These are phyloP conservation scores for Trypanosoma vivax DNA, from an alignment of 208 protist genomes.

Conservation along the genomic window DNA sequence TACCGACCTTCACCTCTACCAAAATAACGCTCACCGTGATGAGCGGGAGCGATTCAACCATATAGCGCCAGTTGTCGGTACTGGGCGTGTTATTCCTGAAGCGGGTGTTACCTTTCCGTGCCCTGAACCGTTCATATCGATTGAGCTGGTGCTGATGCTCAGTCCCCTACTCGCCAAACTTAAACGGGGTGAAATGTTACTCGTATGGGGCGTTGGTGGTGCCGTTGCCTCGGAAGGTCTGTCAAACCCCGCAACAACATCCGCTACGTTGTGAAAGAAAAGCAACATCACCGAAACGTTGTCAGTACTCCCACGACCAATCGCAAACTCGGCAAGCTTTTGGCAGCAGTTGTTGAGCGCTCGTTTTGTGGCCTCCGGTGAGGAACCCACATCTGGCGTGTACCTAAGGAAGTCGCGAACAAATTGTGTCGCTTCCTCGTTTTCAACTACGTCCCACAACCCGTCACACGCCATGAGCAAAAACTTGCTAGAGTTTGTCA, in stretches of 20 bases:
- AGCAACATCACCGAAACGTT: slow-evolving; percentile 74
- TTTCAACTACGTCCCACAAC: slow-evolving; percentile 83
- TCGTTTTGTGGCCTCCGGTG: slow-evolving; percentile 33
- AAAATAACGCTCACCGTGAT: no score
- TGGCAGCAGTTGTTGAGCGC: slow-evolving; percentile 69
- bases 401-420: slow-evolving; percentile 69
- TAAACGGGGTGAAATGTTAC: slow-evolving; percentile 2
- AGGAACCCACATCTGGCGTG: slow-evolving; percentile 58
- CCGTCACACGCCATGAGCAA: slow-evolving; percentile 83
- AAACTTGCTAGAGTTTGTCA: slow-evolving; percentile 70
- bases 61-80: no score
- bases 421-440: slow-evolving; percentile 78
- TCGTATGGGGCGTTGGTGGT: neutral
- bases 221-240: neutral
- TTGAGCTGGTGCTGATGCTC: neutral
- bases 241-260: slow-evolving; percentile 50
- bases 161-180: slow-evolving; percentile 1
- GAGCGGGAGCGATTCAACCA: no score
- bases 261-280: slow-evolving; percentile 77
- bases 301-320: slow-evolving; percentile 74
- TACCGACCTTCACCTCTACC: no score
- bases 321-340: slow-evolving; percentile 76
- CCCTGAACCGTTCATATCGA: no score
- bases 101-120: no score
- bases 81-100: no score